Evolutionary conservation across 495 filamentous ascomycete species (phyloP), one percentile per base, ranked within the genome.

Genomic region (Margaritispora aquatica): DNA sequence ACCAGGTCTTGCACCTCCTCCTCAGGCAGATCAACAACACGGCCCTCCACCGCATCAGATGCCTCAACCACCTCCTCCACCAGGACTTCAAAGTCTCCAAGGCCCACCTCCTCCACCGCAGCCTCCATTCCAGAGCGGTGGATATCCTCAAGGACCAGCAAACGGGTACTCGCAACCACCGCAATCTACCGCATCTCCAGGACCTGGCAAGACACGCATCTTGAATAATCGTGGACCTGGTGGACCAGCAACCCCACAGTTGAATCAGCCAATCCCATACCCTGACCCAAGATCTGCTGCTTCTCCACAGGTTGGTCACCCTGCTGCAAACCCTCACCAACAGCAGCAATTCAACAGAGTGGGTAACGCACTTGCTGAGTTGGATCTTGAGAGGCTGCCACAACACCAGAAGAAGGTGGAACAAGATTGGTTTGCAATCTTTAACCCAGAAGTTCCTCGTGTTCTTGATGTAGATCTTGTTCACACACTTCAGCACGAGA

Each of bases 221-320:
- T 74, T 57, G 69, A 77, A 58, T n/a, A n/a, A n/a, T 73, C 80
- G 58, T 74, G 80, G 74, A 57, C 84, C 87, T 27, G 90, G 85
- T 46, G 82, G 85, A 49, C 90, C 92, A 24, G 86, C 89, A 22
- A 97, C 94, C 51, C 94, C 93, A 13, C 92, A 96, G 71, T 91
- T 96, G 70, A 86, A 84, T 65, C 88, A 88, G 51, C 83, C 84
- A 54, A 81, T 89, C 23, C 85, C 89, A 34, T 96, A 96, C 72
- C 85, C 89, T 9, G 91, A 90, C 51, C 83, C 87, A 54, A 82
- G 86, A 55, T 81, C 81, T 15, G 61, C 44, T 9, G 79, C 79
- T 26, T 96, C 95, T n/a, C 92, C 92, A 36, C 88, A 92, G 66
- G 85, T 94, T 50, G 84, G 86, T 38, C 89, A 92, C 49, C 92